Conservation (phyloP, 352 stramenopile species). For the Blastocystis sp. region DNA sequence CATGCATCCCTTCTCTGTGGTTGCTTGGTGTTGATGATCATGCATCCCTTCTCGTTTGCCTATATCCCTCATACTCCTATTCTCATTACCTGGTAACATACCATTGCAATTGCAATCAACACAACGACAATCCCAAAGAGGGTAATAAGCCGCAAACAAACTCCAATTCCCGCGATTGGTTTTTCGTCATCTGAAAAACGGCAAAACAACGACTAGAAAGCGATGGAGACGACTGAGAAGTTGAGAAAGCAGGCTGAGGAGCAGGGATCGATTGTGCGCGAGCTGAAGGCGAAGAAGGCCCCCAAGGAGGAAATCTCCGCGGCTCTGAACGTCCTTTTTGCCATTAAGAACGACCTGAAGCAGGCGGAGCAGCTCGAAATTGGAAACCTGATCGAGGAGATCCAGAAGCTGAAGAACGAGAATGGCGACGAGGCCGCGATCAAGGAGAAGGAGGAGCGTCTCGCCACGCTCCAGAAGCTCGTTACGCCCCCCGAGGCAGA, state of each 20-base stretch:
- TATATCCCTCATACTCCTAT: too few relatives aligned
- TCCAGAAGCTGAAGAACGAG: conserved; percentile 72
- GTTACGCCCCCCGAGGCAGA: conserved; percentile 15
- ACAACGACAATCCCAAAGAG: too few relatives aligned
- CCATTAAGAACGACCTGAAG: conserved; percentile 73
- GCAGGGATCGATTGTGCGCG: conserved; percentile 70
- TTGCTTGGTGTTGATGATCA: too few relatives aligned
- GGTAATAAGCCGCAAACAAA: too few relatives aligned
- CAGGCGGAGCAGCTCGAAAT: conserved; percentile 71
- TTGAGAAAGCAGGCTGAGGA: conserved; percentile 61
- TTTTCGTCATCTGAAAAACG: too few relatives aligned
- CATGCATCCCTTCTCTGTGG: too few relatives aligned
- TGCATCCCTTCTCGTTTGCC: too few relatives aligned
- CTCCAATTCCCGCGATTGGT: too few relatives aligned
- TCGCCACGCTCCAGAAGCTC: conserved; percentile 64
- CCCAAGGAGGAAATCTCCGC: conserved; percentile 73
- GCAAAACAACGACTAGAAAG: not conserved
- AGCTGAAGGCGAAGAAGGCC: conserved; percentile 70
- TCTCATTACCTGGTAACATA: too few relatives aligned
- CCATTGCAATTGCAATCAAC: too few relatives aligned
- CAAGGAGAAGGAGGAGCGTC: conserved; percentile 57
- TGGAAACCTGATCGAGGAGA: conserved; percentile 66
- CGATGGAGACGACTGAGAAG: conserved; percentile 7
- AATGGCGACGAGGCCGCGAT: conserved; percentile 72
- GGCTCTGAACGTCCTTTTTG: conserved; percentile 72